Evolutionary conservation across 2,329 filamentous ascomycete genomes (phyloP), one percentile per base, ranked within the genome.

Genomic region (Diaporthe humulicola): DNA sequence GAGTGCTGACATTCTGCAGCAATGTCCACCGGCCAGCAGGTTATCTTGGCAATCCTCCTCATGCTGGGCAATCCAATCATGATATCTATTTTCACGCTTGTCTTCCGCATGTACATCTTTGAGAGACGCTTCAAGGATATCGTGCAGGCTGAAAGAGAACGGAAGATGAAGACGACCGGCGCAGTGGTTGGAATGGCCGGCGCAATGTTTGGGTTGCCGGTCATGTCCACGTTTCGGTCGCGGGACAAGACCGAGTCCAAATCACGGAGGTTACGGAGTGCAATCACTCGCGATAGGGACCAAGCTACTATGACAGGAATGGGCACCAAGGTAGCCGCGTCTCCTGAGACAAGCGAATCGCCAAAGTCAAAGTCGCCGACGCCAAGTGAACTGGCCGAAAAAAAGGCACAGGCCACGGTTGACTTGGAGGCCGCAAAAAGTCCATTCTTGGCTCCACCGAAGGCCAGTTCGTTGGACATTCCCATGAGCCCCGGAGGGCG

Each of bases 11-110:
- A 42, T 25, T 19, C 12, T 54, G 70, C 22, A 71, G 70, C 45
- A 38, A 48, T 94, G 79, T 93, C 91, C 54, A 91, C 89, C 3
- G 92, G 91, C 79, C 93, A 94, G 79, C 93, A 94, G 78, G 82
- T 88, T n/a, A 81, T 93, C 14, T 85, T 94, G 10, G 93, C 92
- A 78, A 73, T 91, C 3, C 84, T 93, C 52, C 91, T 94, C 72
- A 84, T 93, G 48, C 81, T 92, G 8, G 93, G 93, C 4, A 90
- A 90, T 70, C 87, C 90, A 2, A 91, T 93, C 42, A 90, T 91
- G 79, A 90, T 94, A 2, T 91, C 89, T 4, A 89, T 90, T 8
- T 90, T 89, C 75, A 92, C 93, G 2, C 87, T 94, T 4, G 81
- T 88, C 61, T 87, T 92, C 7, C 54, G 92, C 40, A 91, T 89